These are phyloP conservation scores for Moesziomyces sp. DNA, from an alignment of 1,284 basidiomycete species.

Conservation along the genomic window DNA sequence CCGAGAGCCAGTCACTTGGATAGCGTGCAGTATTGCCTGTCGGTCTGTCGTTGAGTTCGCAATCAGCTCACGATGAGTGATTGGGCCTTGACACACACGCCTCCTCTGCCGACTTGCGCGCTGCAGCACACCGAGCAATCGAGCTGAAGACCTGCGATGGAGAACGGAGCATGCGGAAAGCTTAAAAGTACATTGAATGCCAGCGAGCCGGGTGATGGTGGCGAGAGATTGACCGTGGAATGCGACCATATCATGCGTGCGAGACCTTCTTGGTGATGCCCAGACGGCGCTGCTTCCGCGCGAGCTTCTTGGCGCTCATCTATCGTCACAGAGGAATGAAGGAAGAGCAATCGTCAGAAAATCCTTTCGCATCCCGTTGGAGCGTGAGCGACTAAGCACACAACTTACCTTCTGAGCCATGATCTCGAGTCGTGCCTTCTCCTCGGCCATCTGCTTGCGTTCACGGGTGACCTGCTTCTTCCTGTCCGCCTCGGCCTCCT, in stretches of 20 bases:
- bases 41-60: too few relatives aligned
- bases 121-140: too few relatives aligned
- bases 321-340: constrained; percentile 1
- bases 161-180: constrained; percentile 1
- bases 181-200: constrained; percentile 30
- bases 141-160: too few relatives aligned
- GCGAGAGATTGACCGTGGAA: too few relatives aligned
- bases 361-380: not conserved
- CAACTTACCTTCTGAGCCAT: constrained; percentile 53
- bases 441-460: constrained; percentile 53
- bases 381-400: not conserved
- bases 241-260: constrained; percentile 18
- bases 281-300: constrained; percentile 49
- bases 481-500: constrained; percentile 40
- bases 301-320: constrained; percentile 57
- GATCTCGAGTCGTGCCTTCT: constrained; percentile 51
- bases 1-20: too few relatives aligned
- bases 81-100: too few relatives aligned
- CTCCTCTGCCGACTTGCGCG: too few relatives aligned
- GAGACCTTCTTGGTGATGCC: constrained; percentile 58
- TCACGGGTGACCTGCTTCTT: constrained; percentile 47
- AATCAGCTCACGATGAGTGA: too few relatives aligned
- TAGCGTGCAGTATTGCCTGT: too few relatives aligned
- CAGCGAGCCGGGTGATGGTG: not conserved
- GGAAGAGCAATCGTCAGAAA: not conserved